Base-by-base conservation (phyloP, 2,329 filamentous ascomycete genomes). In the Pseudogymnoascus sp. region DNA sequence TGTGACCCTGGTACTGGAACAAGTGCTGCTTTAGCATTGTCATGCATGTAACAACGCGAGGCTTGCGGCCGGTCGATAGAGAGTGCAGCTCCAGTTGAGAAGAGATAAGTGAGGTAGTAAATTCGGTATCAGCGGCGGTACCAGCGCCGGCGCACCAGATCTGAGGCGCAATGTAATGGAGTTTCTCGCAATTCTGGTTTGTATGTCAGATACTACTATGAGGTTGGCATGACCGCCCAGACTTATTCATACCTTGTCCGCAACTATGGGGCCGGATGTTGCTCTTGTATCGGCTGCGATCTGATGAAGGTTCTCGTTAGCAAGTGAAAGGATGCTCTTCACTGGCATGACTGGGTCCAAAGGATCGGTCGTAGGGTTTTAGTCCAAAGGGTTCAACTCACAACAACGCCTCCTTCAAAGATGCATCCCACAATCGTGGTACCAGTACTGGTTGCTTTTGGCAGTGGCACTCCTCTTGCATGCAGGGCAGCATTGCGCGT, bases 81-180 rank as follows among this genome's bases (percentile, higher is more conserved):
- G 92, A 84, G 80, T 99, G 94, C 63, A 99, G 86, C 79, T 99
- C 94, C 73, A 99, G 88, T 79, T 97, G 94, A 66, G 94, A 99
- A 71, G 92, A 96, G 79, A 97, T 96, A 75, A 99, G 86, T 72
- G 92, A 89, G 62, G 94, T 99, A 68, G 94, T 99, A 81, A 99
- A 99, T 79, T 99, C 94, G 66, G 92, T 97, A 75, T 99, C 94
- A 70, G 94, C 94, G 63, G 94, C 94, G 58, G 94, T 99, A 75
- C 95, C 94, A 67, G 94, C 95, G 68, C 94, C 94, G 8, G 94
- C 94, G 77, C 94, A 99, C 94, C 94, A 99, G 76, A 99, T 99
- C 76, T 96, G 91, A 62, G 94, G 92, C 41, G 94, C 82, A 74
- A 99, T 99, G 81, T 95, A 99, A 79, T 99, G 94, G 65, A 99